Base-by-base conservation (phyloP, 192 early-diverging fungal genomes). In the Irineochytrium annulatum region DNA sequence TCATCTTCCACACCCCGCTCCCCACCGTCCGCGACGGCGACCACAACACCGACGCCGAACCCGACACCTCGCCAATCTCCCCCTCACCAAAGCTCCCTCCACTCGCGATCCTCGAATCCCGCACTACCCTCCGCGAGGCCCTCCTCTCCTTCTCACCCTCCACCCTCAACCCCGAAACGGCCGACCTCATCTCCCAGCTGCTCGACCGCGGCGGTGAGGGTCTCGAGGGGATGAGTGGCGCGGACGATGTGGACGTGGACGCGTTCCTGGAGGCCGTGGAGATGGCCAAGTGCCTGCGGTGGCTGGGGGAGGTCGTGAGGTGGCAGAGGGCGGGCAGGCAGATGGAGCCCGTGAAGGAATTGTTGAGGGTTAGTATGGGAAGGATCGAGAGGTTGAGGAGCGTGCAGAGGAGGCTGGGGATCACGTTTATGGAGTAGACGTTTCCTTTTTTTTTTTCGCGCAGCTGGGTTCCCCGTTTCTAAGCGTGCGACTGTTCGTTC, bases 111-210 rank as follows among this genome's bases (percentile, higher is more conserved):
- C 33, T 65, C 2, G 39, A 8, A 2, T 58, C 32, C 34, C 52
- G 56, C 11, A 27, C 59, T 2, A 46, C 60, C 39, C 56, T 74
- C 17, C 52, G 53, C 16, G 56, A 52, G 54, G 72, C 67, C n/a
- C 33, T 74, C 19, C 53, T 52, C 30, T 51, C 55, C 2, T 74
- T 74, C 37, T 62, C 67, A 1, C 67, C 72, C 19, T 53, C 43
- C 8, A 70, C 44, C 43, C 63, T 70, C 63, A 75, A 75, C 52
- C 20, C 55, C 22, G 73, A 75, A 68, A 75, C 73, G 2, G 59
- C 64, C 13, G 73, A 75, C 34, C 57, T 75, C 24, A 45, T 75
- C 34, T 35, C 46, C 11, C 17, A 62, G 33, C 27, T 75, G 4
- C 17, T 75, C 17, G 63, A 61, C 3, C 6, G 11, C 3, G 43